Evolutionary conservation across 1,284 basidiomycete species (phyloP), one percentile per base, ranked within the genome.

Genomic region (Irpex sp.): DNA sequence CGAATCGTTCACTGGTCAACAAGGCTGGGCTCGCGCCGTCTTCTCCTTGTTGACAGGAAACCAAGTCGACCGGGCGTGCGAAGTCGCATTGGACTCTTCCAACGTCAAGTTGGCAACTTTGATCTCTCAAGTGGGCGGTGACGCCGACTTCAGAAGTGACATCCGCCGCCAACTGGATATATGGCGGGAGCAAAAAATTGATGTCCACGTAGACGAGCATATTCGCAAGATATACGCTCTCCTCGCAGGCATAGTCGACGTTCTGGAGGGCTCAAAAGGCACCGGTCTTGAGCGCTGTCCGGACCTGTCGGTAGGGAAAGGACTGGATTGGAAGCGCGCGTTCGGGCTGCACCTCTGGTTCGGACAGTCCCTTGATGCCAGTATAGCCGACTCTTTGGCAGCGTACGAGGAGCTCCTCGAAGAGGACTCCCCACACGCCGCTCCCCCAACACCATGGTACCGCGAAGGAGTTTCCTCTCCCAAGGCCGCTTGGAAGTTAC

Each of bases 311-410:
- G 81, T 97, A n/a, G 82, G 89, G n/a, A 81, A 87, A 60, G 91
- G 86, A 0, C 78, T 98, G 59, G 96, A 97, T 75, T 99, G 97
- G 97, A 97, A 97, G 76, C 88, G 96, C 13, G 89, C 91, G 0
- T 93, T 99, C 70, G 97, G 95, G 1, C 78, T 98, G 56, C 89
- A 92, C 68, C 78, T 99, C 13, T 99, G 97, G 97, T 98, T 91
- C 75, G 89, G 87, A 1, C 83, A 89, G 59, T 81, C 86, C 0
- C 84, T 93, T 70, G 91, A 95, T 64, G 82, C 88, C 1, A 79
- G 90, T 2, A 85, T 96, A 62, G 80, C 84, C 1, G 85, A 90
- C 57, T 89, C 89, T 0, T 87, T 96, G 65, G 76, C 82, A 11
- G 79, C 82, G 1, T 99, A 94, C 76, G 84, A 89, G 58, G 72